phyloP scores from a whole-genome alignment of 352 stramenopile species.

The Globisporangium yorkense region DNA sequence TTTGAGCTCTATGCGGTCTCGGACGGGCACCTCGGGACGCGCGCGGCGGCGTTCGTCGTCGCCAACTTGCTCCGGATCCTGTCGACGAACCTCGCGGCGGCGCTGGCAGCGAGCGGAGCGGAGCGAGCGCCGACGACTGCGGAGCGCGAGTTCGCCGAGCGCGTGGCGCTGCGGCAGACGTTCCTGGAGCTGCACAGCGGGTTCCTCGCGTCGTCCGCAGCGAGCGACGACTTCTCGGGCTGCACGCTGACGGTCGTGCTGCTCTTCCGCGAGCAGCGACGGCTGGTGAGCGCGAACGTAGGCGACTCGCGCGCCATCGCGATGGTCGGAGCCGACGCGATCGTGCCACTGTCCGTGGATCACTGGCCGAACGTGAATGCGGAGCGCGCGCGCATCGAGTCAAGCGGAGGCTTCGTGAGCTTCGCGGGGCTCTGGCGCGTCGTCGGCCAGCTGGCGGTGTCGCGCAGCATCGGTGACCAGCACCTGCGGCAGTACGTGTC shows the following conservation, averaged over 20 bases:
- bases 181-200: constrained; percentile 66
- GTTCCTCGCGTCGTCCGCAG: constrained; percentile 23
- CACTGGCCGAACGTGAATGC: constrained; percentile 48
- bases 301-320: constrained; percentile 82
- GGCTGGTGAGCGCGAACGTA: constrained; percentile 72
- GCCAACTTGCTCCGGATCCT: constrained; percentile 32
- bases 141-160: constrained; percentile 34
- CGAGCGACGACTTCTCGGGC: constrained; percentile 53
- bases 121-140: background rate
- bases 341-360: constrained; percentile 41
- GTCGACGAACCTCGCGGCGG: constrained; percentile 25
- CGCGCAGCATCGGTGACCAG: constrained; percentile 88
- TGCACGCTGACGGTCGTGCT: constrained; percentile 78
- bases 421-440: constrained; percentile 80
- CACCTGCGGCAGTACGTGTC: constrained; percentile 81
- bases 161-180: constrained; percentile 56
- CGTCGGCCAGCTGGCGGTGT: constrained; percentile 89
- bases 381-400: constrained; percentile 64
- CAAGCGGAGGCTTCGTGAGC: constrained; percentile 64
- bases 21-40: constrained; percentile 91
- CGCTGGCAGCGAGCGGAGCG: constrained; percentile 4
- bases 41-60: constrained; percentile 81
- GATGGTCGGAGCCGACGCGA: constrained; percentile 11
- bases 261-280: constrained; percentile 44
- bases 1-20: constrained; percentile 93